Evolutionary conservation across 495 filamentous ascomycete genomes (phyloP), one percentile per base, ranked within the genome.

Genomic region (Jackrogersella multiformis): DNA sequence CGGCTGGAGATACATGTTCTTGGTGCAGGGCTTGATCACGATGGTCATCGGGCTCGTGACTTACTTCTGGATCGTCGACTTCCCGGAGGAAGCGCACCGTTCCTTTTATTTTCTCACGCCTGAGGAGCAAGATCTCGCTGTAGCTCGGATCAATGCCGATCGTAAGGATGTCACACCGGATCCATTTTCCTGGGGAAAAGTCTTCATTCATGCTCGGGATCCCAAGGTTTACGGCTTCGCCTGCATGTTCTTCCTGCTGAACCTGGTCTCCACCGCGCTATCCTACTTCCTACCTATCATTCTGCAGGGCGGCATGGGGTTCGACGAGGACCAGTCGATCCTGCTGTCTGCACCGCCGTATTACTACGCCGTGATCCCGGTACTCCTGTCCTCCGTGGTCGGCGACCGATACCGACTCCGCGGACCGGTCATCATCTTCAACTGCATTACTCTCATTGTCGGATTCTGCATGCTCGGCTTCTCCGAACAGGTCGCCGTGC

Each of bases 31-130:
- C 2, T 30, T 82, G 0, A 86, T 90, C 56, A 78, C 89, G n/a
- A 86, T 81, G 64, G 76, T 90, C 1, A 76, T 93, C 39, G 89
- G 90, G 5, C 66, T 90, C n/a, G 53, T 82, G 3, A 92, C 88
- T 0, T 93, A 89, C 67, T 89, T 86, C 79, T 92, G 89, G 89
- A 92, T 93, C 73, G 81, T 93, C 23, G 90, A 92, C 66, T 94
- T 94, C 64, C 91, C 91, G 0, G 90, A 93, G 54, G 84, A 88
- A 6, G 81, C 87, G 0, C 80, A 85, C 46, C 74, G 75, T 2
- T 89, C 86, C 73, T 88, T 89, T 66, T 76, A 60, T 54, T 93
- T 93, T 69, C 79, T 93, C 21, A 84, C 84, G 7, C 61, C 82
- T 2, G 76, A 80, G 15, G 90, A 92, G 72, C 82, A 83, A 5